phyloP scores from a whole-genome alignment of 768 basidiomycete genomes.

The Mycena pura region DNA sequence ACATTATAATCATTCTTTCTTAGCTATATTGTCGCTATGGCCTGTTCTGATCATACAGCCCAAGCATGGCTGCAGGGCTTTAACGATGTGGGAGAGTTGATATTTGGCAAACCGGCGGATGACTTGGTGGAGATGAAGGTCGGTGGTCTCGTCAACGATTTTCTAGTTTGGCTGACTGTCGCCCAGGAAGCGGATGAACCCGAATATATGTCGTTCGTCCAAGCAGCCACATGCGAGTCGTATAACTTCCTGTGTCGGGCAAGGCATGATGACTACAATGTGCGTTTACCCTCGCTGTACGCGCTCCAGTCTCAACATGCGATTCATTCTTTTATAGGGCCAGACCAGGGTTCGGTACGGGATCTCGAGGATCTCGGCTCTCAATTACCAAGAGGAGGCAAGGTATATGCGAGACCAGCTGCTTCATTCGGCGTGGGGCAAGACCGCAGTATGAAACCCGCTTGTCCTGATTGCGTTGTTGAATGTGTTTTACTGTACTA shows the following conservation, averaged over 20 bases:
- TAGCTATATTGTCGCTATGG: constrained; percentile 84
- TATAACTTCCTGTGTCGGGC: constrained; percentile 89
- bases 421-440: constrained; percentile 65
- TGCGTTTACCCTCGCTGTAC: constrained; percentile 42
- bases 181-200: constrained; percentile 64
- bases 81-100: constrained; percentile 83
- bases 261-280: constrained; percentile 86
- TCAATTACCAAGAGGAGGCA: constrained; percentile 78
- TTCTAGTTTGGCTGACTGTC: not conserved
- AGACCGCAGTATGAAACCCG: constrained; percentile 26
- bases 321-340: constrained; percentile 62
- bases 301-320: not conserved
- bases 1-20: constrained; percentile 10
- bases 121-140: constrained; percentile 81
- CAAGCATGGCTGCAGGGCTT: constrained; percentile 95
- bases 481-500: no score
- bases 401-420: constrained; percentile 65
- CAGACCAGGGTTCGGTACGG: constrained; percentile 82
- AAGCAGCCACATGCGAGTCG: constrained; percentile 67
- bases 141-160: not conserved
- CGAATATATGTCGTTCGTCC: constrained; percentile 64
- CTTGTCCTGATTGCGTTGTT: no score
- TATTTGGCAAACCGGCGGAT: constrained; percentile 83
- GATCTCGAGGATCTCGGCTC: constrained; percentile 65
- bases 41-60: constrained; percentile 87